Evolutionary conservation across 73 alveolate genomes (phyloP).

Genomic region (Symbiodinium pilosum): DNA sequence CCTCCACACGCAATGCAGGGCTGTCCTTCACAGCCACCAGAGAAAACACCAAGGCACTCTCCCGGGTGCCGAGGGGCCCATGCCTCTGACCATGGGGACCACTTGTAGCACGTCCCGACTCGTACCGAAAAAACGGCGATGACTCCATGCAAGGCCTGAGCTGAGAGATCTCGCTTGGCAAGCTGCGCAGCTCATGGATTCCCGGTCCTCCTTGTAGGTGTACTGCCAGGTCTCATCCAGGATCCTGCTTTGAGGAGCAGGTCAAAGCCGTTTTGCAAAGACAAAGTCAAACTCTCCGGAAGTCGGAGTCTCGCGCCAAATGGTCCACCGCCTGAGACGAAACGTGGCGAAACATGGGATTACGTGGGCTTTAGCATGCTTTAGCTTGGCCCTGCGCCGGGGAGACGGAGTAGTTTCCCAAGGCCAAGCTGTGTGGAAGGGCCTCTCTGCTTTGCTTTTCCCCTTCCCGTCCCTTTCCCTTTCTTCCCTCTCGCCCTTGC

Average conservation of each 20-base stretch:
- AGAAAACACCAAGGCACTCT: no score
- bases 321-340: not conserved
- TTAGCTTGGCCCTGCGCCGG: not conserved
- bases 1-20: no score
- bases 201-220: not conserved
- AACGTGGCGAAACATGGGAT: not conserved
- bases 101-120: not conserved
- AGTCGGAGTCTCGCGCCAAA: not conserved
- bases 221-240: not conserved
- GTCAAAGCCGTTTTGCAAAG: not conserved
- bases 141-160: not conserved
- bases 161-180: not conserved
- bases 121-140: not conserved
- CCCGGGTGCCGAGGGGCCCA: no score
- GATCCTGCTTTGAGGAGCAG: not conserved
- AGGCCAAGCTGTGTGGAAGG: not conserved
- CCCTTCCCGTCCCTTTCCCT: not conserved
- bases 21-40: no score
- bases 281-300: not conserved
- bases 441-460: not conserved
- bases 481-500: not conserved
- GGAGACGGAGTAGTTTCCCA: not conserved
- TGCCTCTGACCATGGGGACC: no score
- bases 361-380: not conserved
- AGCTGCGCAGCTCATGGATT: not conserved